Conservation (phyloP, 2,329 filamentous ascomycete genomes). For the Botrytis fragariae region DNA sequence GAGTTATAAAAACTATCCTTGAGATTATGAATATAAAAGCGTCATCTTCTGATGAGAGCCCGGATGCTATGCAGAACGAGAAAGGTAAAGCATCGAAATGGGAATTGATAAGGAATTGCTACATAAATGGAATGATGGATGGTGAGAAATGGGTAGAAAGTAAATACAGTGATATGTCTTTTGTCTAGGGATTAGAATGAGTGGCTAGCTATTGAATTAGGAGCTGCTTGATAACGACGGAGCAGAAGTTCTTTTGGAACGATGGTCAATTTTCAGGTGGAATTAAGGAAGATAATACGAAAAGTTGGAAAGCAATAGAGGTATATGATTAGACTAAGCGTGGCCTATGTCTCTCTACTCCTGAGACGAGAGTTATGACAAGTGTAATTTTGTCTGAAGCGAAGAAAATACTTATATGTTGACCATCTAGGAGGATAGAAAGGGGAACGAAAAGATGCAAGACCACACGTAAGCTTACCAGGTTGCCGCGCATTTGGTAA, state of each 20-base stretch:
- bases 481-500: background rate
- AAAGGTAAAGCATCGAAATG: background rate
- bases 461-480: background rate
- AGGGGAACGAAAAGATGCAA: background rate
- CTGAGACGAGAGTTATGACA: background rate
- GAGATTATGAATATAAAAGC: background rate
- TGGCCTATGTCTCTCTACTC: background rate
- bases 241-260: background rate
- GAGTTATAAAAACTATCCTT: background rate
- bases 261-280: rapidly evolving
- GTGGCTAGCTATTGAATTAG: background rate
- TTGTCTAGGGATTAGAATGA: background rate
- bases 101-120: background rate
- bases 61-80: background rate
- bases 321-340: background rate
- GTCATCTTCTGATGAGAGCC: background rate
- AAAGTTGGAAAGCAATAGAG: too few relatives aligned
- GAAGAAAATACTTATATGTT: too few relatives aligned
- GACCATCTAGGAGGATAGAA: background rate
- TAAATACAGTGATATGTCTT: background rate
- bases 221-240: too few relatives aligned
- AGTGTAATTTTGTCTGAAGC: background rate
- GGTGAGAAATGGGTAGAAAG: background rate
- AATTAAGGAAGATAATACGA: too few relatives aligned
- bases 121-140: background rate